Conservation (phyloP, 1,284 basidiomycete species). For the Cutaneotrichosporon dermatis region DNA sequence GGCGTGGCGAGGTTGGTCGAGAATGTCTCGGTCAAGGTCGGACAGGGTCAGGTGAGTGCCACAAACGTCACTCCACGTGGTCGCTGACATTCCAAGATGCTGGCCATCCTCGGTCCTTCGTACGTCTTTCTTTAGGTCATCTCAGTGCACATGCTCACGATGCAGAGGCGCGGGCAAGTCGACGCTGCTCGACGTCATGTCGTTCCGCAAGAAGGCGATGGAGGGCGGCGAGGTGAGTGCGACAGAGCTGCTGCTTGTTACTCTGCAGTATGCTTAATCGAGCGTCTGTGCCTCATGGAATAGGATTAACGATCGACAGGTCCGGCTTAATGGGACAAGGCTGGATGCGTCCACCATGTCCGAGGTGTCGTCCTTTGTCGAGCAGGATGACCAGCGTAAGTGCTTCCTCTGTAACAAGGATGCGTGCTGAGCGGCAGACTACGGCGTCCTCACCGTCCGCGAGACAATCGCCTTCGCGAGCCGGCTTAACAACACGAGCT, state of each 20-base stretch:
- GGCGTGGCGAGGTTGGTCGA: conserved; percentile 12
- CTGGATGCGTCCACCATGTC: conserved; percentile 13
- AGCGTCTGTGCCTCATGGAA: neutral
- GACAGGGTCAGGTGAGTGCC: conserved; percentile 4
- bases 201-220: conserved; percentile 26
- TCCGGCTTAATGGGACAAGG: conserved; percentile 17
- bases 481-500: conserved; percentile 15
- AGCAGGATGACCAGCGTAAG: conserved; percentile 45
- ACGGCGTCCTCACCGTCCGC: conserved; percentile 47
- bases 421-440: conserved; percentile 21
- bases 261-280: no score
- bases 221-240: conserved; percentile 16
- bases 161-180: conserved; percentile 39
- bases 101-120: conserved; percentile 20
- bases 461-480: conserved; percentile 27
- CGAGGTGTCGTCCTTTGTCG: conserved; percentile 40
- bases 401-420: neutral
- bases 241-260: no score
- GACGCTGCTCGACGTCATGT: conserved; percentile 47
- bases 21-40: conserved; percentile 14
- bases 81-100: conserved; percentile 9
- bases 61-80: neutral
- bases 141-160: neutral
- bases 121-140: neutral
- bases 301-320: neutral